Evolutionary conservation across 1,139 yeast species (phyloP).

Genomic region (Saccharomycopsis crataegensis): DNA sequence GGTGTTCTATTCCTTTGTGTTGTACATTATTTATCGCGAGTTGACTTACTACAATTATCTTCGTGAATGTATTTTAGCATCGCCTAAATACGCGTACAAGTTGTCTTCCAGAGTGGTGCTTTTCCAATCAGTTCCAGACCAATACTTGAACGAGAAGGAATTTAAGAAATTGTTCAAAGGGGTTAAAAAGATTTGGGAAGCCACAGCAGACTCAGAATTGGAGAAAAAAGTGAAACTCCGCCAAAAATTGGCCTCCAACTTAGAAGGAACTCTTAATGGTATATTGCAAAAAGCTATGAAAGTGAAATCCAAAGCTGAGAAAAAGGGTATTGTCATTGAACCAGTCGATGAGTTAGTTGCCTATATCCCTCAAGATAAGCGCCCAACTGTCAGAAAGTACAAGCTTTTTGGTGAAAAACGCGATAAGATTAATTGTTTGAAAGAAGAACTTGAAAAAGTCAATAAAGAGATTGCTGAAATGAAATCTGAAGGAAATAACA

Average conservation of each 20-base stretch:
- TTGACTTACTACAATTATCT: conserved; percentile 58
- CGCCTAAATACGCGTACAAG: conserved; percentile 63
- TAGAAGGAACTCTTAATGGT: conserved; percentile 53
- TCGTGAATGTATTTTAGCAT: conserved; percentile 60
- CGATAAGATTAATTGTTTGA: conserved; percentile 54
- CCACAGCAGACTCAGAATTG: conserved; percentile 50
- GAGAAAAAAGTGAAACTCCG: conserved; percentile 49
- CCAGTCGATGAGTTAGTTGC: conserved; percentile 54
- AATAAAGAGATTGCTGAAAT: conserved; percentile 46
- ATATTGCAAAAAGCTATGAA: conserved; percentile 51
- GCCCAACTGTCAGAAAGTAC: conserved; percentile 59
- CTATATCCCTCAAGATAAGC: conserved; percentile 48
- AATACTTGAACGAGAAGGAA: conserved; percentile 41
- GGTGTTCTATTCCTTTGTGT: conserved; percentile 52
- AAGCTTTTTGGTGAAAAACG: conserved; percentile 43
- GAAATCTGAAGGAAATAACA: conserved; percentile 40
- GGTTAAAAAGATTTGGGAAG: conserved; percentile 53
- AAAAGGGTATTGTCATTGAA: conserved; percentile 46
- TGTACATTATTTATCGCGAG: conserved; percentile 64
- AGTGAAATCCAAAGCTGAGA: conserved; percentile 45
- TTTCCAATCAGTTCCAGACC: conserved; percentile 53
- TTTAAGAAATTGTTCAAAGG: conserved; percentile 54
- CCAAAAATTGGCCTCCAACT: conserved; percentile 42
- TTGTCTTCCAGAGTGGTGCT: conserved; percentile 61
- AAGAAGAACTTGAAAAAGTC: conserved; percentile 45